These are phyloP conservation scores for Eremothecium gossypii DNA, from an alignment of 1,139 yeast species.

Conservation along the genomic window DNA sequence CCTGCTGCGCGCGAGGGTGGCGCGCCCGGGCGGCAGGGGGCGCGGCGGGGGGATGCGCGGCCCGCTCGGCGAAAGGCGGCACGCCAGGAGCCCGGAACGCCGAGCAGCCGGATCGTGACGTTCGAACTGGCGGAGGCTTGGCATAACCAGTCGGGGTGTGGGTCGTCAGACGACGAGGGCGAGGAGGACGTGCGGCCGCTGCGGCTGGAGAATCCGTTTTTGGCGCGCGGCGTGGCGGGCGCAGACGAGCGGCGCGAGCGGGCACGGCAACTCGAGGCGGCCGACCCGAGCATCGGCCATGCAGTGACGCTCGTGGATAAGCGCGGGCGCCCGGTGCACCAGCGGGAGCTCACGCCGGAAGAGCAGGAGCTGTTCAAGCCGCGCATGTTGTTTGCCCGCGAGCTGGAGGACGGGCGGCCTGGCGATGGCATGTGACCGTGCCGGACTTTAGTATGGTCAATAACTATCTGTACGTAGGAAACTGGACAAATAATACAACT, in stretches of 20 bases:
- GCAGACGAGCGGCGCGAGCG: constrained; percentile 12
- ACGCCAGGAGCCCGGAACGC: constrained; percentile 21
- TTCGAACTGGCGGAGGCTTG: constrained; percentile 17
- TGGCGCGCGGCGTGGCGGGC: constrained; percentile 11
- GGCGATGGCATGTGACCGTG: no score
- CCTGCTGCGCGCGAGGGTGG: constrained; percentile 7
- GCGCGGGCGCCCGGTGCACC: constrained; percentile 14
- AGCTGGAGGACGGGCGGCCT: constrained; percentile 9
- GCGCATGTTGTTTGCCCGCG: constrained; percentile 14
- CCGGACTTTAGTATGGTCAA: neutral
- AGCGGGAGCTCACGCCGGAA: constrained; percentile 12
- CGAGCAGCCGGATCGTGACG: constrained; percentile 22
- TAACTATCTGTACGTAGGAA: constrained; percentile 2
- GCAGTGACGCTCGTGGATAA: constrained; percentile 19
- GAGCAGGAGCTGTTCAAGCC: constrained; percentile 18
- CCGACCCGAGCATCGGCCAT: constrained; percentile 18
- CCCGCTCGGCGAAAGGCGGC: constrained; percentile 4
- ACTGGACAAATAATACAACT: constrained; percentile 2
- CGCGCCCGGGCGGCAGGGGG: neutral
- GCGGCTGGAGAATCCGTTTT: constrained; percentile 19
- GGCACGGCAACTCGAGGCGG: constrained; percentile 11
- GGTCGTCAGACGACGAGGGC: constrained; percentile 9
- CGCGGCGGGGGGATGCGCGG: neutral
- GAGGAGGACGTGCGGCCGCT: constrained; percentile 5
- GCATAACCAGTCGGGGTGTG: constrained; percentile 14